Base-by-base conservation (phyloP, 2,329 filamentous ascomycete genomes). In the Xylaria hypoxylon region DNA sequence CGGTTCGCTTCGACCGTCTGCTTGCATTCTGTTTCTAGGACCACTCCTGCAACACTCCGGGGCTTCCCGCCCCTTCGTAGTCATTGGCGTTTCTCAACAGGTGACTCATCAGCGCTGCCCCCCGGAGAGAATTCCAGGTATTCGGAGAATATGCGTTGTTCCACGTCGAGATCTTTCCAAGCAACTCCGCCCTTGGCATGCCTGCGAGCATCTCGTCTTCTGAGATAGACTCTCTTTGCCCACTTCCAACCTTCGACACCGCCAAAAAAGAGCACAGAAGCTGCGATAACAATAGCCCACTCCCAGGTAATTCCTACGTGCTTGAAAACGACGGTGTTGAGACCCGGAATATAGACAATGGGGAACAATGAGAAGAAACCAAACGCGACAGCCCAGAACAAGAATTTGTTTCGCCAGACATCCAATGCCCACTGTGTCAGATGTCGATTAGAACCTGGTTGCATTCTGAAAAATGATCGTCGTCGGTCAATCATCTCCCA, bases 401-500 rank as follows among this genome's bases (percentile, higher is more conserved):
- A 81, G 80, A 93, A 92, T 77, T 89, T 82, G 81, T 93, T 94
- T 68, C 86, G 81, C 89, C 89, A 92, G 56, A 92, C 83, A 72
- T 91, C 89, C 64, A 83, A 72, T 73, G 88, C 84, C 89, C 90
- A 92, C 73, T 91, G 87, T 0, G 87, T 89, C 63, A 90, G 83
- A 75, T 88, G 87, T 64, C 80, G 80, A 73, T 85, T 87, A 26
- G 84, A 86, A 17, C 82, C 81, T 0, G 90, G 88, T 73, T 91
- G 86, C 87, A 93, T 91, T 72, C 86, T 84, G 85, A 94, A 93
- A 82, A 94, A 92, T 7, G 87, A 90, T 48, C 89, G 87, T 24
- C 91, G 88, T 79, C 90, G 86, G 73, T 92, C 85, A 66, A 92
- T 84, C 85, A 92, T 90, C 77, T 94, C 90, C 91, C 91, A 94